Conservation (phyloP, 257 asterid species). For the Solanum tarijense region DNA sequence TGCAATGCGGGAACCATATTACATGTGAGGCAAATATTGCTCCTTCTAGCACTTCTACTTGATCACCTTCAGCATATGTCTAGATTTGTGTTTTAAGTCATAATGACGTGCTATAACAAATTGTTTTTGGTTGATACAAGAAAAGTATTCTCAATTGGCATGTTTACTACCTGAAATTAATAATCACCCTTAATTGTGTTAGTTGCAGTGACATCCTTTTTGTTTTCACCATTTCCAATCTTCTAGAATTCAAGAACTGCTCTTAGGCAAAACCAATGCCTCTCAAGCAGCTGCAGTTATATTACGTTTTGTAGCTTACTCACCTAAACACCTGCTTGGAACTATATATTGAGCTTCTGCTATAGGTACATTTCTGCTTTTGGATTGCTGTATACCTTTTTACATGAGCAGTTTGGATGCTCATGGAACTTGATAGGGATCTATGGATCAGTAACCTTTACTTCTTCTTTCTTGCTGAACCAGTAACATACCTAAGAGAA, state of each 20-base stretch:
- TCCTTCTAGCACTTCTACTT: neutral
- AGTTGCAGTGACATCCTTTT: neutral
- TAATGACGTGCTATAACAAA: neutral
- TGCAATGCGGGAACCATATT: constrained; percentile 70
- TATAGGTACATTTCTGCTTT: neutral
- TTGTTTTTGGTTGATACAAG: neutral
- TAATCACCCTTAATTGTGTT: neutral
- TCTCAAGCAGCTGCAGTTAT: neutral
- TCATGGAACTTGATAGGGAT: neutral
- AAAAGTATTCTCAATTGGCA: neutral
- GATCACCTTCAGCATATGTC: neutral
- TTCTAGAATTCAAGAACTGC: neutral
- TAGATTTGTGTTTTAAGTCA: neutral
- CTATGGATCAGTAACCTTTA: neutral
- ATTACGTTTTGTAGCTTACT: neutral
- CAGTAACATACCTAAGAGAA: neutral
- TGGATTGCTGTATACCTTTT: neutral
- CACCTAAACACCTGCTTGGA: neutral
- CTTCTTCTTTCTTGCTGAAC: neutral
- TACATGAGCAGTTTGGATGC: neutral
- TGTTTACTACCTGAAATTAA: neutral
- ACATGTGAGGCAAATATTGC: constrained; percentile 47
- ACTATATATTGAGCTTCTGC: neutral
- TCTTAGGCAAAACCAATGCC: neutral
- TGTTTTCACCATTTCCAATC: neutral